Evolutionary conservation across 2,329 filamentous ascomycete species (phyloP), one percentile per base, ranked within the genome.

Genomic region (Alternaria arbusti): DNA sequence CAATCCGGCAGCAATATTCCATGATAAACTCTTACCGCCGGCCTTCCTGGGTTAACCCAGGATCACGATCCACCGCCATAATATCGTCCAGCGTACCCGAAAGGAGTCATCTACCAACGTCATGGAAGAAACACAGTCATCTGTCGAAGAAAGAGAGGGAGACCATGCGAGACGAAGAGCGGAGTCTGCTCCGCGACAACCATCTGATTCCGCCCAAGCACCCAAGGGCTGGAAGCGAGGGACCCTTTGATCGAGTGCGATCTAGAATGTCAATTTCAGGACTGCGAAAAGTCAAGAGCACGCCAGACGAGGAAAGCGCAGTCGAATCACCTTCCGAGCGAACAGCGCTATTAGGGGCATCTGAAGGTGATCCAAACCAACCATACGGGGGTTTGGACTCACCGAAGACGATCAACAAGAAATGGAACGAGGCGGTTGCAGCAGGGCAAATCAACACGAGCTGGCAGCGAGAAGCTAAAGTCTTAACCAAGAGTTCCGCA

Each of bases 391-490:
- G 84, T 22, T 82, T 82, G 43, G 83, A 83, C 59, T 83, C 81
- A 6, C 82, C 85, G 5, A 87, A 88, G 49, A 74, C 67, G 0
- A 77, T 81, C 57, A 72, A 77, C 43, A 72, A 76, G 50, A 76
- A 68, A 36, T 81, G 77, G 77, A 73, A 95, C 66, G 91, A 94
- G 65, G 95, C 94, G 0, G 91, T 97, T 11, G 86, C 88, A 1
- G 87, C 91, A 0, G 93, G 94, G 11, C 87, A 89, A 74, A 94
- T 98, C 68, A 90, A 90, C 57, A 97, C 94, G 5, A 96, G 93
- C 6, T 98, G 94, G 94, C 90, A 91, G 79, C 89, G 94, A 66
- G 95, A 98, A 83, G 86, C 91, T 45, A 94, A 94, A 82, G 94
- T 94, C 1, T 86, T 98, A 44, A 82, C 86, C 28, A 85, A 86